These are phyloP conservation scores for Pelargonium cotyledonis DNA, from an alignment of 441 rosid genomes.

Conservation along the genomic window DNA sequence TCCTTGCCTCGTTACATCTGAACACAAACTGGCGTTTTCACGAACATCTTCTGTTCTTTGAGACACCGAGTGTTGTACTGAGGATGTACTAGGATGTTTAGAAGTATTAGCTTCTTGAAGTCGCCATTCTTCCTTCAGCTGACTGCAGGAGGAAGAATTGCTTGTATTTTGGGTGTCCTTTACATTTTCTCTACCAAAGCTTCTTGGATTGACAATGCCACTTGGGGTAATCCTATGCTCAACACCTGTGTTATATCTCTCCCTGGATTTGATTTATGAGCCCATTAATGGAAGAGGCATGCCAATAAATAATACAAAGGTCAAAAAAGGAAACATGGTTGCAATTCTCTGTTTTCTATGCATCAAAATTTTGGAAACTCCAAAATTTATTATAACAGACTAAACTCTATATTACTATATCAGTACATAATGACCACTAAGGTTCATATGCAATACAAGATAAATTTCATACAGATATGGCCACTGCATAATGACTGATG, in stretches of 20 bases:
- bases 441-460: too few relatives aligned
- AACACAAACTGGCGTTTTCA: too few relatives aligned
- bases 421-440: too few relatives aligned
- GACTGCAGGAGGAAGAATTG: slow-evolving; percentile 19
- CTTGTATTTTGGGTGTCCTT: slow-evolving; percentile 12
- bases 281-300: too few relatives aligned
- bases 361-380: too few relatives aligned
- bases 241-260: slow-evolving; percentile 34
- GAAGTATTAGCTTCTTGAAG: slow-evolving; percentile 11
- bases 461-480: too few relatives aligned
- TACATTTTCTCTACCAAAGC: slow-evolving; percentile 7
- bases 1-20: background rate
- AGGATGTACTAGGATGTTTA: background rate
- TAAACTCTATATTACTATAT: too few relatives aligned
- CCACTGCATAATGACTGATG: too few relatives aligned
- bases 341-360: too few relatives aligned
- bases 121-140: slow-evolving; percentile 15
- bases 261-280: slow-evolving; percentile 37
- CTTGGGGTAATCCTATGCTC: slow-evolving; percentile 20
- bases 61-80: background rate
- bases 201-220: slow-evolving; percentile 18
- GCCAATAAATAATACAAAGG: too few relatives aligned
- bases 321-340: too few relatives aligned
- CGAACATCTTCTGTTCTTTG: slow-evolving; percentile 13
- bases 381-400: too few relatives aligned